A percentile compares a stretch with the other conserved stretches of the same genome.
These are phyloP conservation scores for Monilinia vaccinii-corymbosi DNA, from an alignment of 2,329 filamentous ascomycete genomes.

Conservation along the genomic window DNA sequence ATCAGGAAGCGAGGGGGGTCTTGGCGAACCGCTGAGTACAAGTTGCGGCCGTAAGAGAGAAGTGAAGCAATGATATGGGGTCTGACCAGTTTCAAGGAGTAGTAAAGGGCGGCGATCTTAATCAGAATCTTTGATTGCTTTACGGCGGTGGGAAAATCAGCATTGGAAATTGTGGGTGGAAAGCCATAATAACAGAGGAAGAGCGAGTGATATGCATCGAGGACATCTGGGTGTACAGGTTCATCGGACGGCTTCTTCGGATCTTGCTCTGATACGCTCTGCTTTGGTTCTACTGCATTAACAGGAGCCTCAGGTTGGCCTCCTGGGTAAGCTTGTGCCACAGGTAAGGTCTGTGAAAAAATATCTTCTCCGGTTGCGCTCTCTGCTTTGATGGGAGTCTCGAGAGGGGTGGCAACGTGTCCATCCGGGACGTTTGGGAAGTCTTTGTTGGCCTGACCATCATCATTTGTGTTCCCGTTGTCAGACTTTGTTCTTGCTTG, in stretches of 20 bases:
- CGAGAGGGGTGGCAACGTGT: neutral
- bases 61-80: constrained; percentile 12
- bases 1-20: constrained; percentile 21
- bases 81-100: constrained; percentile 6
- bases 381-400: neutral
- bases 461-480: neutral
- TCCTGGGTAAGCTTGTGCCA: neutral
- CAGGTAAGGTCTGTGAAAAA: neutral
- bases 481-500: neutral
- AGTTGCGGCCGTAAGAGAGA: constrained; percentile 10
- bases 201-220: constrained; percentile 16
- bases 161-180: constrained; percentile 11
- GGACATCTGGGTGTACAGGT: neutral
- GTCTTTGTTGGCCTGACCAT: neutral
- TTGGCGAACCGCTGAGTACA: constrained; percentile 14
- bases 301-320: neutral
- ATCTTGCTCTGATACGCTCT: too few relatives aligned
- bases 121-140: constrained; percentile 13
- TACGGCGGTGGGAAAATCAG: constrained; percentile 12
- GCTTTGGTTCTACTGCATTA: neutral
- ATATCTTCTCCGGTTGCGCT: neutral
- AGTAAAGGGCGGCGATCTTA: constrained; percentile 9
- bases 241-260: neutral
- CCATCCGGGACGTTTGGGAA: neutral
- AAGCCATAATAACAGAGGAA: constrained; percentile 14